A percentile compares a stretch with the other conserved stretches of the same genome.
Conservation (phyloP, 352 stramenopile genomes). For the Globisporangium megalacanthum region DNA sequence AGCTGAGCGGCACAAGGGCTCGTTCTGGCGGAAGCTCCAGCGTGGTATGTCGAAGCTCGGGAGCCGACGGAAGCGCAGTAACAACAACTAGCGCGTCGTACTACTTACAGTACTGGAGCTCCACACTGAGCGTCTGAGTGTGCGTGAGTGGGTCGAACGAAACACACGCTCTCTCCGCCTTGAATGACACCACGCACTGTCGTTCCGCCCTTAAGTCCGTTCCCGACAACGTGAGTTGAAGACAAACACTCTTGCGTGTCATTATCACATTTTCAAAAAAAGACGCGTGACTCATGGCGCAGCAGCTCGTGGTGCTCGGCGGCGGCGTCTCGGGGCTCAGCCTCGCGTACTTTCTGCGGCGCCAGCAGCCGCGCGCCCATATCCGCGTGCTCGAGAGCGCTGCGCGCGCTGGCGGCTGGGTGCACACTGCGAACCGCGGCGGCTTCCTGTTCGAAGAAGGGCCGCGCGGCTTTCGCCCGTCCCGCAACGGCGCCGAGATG, state of each 20-base stretch:
- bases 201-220: no score
- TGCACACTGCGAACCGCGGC: slow-evolving; percentile 50
- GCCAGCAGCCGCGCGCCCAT: slow-evolving; percentile 22
- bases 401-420: slow-evolving; percentile 52
- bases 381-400: slow-evolving; percentile 73
- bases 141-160: no score
- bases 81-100: background rate
- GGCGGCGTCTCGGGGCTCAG: slow-evolving; percentile 78
- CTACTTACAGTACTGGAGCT: no score
- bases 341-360: slow-evolving; percentile 70
- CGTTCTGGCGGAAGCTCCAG: slow-evolving; percentile 77
- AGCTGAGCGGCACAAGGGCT: slow-evolving; percentile 24
- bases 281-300: background rate
- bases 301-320: slow-evolving; percentile 72
- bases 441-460: slow-evolving; percentile 82
- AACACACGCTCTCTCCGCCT: background rate
- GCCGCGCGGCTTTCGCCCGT: slow-evolving; percentile 77
- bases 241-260: background rate
- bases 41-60: slow-evolving; percentile 63
- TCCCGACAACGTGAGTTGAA: no score
- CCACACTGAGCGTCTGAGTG: no score
- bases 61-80: slow-evolving; percentile 49
- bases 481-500: slow-evolving; percentile 80
- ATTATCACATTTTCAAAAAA: background rate
- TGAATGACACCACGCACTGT: background rate